Evolutionary conservation across 371 early-diverging fungal genomes (phyloP).

Genomic region (Apophysomyces variabilis): DNA sequence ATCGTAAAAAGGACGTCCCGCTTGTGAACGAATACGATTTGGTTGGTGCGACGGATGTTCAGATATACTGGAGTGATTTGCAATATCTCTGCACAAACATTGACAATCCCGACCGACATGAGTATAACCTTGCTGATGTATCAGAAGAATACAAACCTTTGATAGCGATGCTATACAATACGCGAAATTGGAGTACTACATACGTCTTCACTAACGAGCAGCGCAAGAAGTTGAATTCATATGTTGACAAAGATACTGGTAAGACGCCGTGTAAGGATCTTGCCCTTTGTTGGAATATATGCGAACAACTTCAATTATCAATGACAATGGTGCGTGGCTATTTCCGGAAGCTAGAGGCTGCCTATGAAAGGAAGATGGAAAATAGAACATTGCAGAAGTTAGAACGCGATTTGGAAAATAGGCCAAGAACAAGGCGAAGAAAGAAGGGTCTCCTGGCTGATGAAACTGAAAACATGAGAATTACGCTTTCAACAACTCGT

Average conservation of each 20-base stretch:
- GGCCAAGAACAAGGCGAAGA: constrained; percentile 14
- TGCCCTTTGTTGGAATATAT: constrained; percentile 32
- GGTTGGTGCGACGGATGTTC: constrained; percentile 21
- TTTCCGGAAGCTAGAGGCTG: constrained; percentile 44
- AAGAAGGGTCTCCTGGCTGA: not conserved
- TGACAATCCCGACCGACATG: not conserved
- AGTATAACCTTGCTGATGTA: not conserved
- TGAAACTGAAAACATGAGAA: constrained; percentile 4
- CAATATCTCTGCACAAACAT: constrained; percentile 29
- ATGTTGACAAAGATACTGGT: constrained; percentile 41
- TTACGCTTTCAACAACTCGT: constrained; percentile 7
- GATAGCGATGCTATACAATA: constrained; percentile 13
- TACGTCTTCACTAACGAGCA: constrained; percentile 42
- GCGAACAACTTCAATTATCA: constrained; percentile 34
- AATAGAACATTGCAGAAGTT: not conserved
- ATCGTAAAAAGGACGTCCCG: constrained; percentile 12
- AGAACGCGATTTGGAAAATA: constrained; percentile 11
- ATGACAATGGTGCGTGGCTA: constrained; percentile 44
- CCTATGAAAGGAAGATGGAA: constrained; percentile 27
- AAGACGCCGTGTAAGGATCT: constrained; percentile 47
- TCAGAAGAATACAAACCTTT: constrained; percentile 4
- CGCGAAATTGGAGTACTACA: constrained; percentile 52
- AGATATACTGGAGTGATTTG: constrained; percentile 46
- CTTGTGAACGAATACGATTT: constrained; percentile 25
- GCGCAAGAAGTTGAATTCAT: constrained; percentile 35